Conservation (phyloP, 2,329 filamentous ascomycete species). For the Monilinia vaccinii-corymbosi region DNA sequence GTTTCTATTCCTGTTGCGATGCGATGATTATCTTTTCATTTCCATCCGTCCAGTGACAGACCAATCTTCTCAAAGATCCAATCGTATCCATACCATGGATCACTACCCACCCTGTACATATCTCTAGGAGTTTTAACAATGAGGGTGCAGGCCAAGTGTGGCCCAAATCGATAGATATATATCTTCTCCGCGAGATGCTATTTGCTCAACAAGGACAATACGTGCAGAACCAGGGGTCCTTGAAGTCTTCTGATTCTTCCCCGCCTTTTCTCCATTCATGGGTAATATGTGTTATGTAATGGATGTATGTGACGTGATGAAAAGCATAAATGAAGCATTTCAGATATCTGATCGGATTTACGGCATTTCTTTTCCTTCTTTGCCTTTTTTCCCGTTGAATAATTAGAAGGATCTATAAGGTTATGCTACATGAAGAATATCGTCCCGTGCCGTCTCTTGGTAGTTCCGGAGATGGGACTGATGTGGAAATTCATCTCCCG, state of each 20-base stretch:
- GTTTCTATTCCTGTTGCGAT: not conserved
- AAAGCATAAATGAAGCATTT: not conserved
- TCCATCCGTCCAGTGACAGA: constrained; percentile 1
- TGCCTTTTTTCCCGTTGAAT: not conserved
- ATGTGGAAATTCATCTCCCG: not conserved
- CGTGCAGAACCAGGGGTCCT: not conserved
- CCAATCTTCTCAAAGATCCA: not conserved
- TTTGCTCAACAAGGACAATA: not conserved
- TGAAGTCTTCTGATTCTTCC: not conserved
- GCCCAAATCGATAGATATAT: not conserved
- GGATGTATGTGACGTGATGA: not conserved
- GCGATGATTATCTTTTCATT: not conserved
- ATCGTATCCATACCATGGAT: not conserved
- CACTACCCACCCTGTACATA: not conserved
- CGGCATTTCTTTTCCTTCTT: not conserved
- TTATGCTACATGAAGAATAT: not conserved
- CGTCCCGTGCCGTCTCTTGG: not conserved
- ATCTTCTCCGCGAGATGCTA: not conserved
- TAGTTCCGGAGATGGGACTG: not conserved
- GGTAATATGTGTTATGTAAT: not conserved
- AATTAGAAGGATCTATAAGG: not conserved
- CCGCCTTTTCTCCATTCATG: not conserved
- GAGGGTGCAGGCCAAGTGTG: not conserved
- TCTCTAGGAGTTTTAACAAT: not conserved
- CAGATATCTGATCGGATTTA: not conserved